phyloP scores from a whole-genome alignment of 257 asterid genomes.

The Lithospermum erythrorhizon region DNA sequence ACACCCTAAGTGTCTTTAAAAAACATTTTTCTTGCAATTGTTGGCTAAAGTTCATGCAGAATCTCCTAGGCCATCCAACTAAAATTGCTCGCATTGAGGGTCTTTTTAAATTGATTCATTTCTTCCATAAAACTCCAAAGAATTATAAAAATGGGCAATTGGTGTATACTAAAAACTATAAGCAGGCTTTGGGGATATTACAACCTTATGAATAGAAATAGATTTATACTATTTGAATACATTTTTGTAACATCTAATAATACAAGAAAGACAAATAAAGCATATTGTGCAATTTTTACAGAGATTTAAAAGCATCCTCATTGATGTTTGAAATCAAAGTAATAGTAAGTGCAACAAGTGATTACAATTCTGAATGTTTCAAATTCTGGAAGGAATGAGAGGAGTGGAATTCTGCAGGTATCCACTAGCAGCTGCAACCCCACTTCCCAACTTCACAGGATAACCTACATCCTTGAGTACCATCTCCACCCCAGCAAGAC shows the following conservation, averaged over 20 bases:
- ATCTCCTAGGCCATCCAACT: no score
- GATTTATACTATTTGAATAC: not conserved
- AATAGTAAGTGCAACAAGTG: not conserved
- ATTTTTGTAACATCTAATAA: not conserved
- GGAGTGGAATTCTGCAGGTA: conserved; percentile 81
- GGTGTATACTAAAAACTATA: no score
- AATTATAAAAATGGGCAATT: no score
- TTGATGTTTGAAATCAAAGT: no score
- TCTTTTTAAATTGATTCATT: no score
- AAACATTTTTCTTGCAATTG: no score
- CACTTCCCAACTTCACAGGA: conserved; percentile 83
- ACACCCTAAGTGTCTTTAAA: no score
- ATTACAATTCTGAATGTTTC: conserved; percentile 14
- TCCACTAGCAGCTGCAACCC: conserved; percentile 86
- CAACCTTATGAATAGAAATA: no score
- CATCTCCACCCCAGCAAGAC: conserved; percentile 99
- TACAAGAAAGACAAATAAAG: not conserved
- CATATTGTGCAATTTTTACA: not conserved
- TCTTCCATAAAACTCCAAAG: no score
- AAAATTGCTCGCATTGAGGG: no score
- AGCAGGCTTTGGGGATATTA: no score
- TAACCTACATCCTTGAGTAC: conserved; percentile 93
- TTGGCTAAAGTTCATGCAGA: no score
- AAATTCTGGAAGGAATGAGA: conserved; percentile 89
- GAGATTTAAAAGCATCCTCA: not conserved